These are phyloP conservation scores for Orbilia ellipsospora DNA, from an alignment of 2,329 filamentous ascomycete species.

Conservation along the genomic window DNA sequence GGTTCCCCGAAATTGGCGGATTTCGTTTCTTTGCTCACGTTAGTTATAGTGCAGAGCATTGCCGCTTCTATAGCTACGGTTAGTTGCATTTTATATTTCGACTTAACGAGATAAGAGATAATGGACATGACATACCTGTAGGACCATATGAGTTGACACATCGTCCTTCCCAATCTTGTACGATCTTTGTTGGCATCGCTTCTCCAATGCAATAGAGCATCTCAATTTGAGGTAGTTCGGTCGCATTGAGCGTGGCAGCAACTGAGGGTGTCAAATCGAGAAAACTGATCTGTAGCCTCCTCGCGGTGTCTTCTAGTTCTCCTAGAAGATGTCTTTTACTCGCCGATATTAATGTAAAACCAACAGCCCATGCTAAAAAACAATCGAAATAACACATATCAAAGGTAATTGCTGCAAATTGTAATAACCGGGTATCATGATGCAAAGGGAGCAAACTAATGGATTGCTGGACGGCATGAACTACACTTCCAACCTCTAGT, in stretches of 20 bases:
- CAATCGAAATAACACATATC: conserved; percentile 67
- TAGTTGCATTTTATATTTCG: background rate
- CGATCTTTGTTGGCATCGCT: conserved; percentile 63
- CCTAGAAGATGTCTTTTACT: conserved; percentile 62
- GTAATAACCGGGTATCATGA: conserved; percentile 62
- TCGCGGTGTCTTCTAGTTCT: conserved; percentile 61
- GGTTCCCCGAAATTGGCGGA: conserved; percentile 64
- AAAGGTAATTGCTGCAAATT: conserved; percentile 62
- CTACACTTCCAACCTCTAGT: conserved; percentile 63
- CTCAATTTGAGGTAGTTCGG: conserved; percentile 61
- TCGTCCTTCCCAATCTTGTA: conserved; percentile 62
- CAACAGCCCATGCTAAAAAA: conserved; percentile 64
- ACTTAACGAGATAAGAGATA: background rate
- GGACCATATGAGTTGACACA: conserved; percentile 65
- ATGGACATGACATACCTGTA: conserved; percentile 55
- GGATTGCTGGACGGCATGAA: conserved; percentile 64
- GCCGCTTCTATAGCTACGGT: conserved; percentile 62
- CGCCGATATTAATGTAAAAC: conserved; percentile 64
- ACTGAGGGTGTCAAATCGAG: conserved; percentile 65
- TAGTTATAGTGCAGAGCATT: conserved; percentile 64
- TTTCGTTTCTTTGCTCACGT: conserved; percentile 59
- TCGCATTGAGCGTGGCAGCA: conserved; percentile 61
- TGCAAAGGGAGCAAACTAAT: conserved; percentile 63
- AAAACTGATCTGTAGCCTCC: conserved; percentile 61
- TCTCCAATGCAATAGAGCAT: conserved; percentile 65